Conservation (phyloP, 176 grass and related monocot species). For the Triticum timopheevii region DNA sequence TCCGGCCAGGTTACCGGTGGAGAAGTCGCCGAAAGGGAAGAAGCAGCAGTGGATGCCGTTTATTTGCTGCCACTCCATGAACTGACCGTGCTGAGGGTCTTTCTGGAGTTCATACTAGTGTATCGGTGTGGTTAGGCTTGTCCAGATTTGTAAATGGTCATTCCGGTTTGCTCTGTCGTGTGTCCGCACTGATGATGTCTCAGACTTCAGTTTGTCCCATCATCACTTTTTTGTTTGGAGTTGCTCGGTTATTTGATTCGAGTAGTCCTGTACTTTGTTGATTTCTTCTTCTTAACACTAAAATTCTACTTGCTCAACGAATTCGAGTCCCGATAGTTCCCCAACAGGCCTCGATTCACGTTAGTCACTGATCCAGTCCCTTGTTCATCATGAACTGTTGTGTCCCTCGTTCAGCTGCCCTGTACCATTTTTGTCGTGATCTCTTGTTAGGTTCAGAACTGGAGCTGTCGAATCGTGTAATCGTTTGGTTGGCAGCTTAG, state of each 20-base stretch:
- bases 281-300: neutral
- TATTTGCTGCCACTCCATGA: constrained; percentile 58
- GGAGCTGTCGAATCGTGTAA: neutral
- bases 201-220: neutral
- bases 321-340: no score
- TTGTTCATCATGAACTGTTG: constrained; percentile 41
- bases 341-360: no score
- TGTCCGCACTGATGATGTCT: neutral
- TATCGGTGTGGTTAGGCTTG: neutral
- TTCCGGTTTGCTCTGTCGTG: neutral
- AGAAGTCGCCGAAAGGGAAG: constrained; percentile 42
- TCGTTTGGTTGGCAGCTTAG: neutral
- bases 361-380: constrained; percentile 23
- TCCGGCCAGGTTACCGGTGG: constrained; percentile 46
- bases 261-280: neutral
- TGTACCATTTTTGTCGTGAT: neutral
- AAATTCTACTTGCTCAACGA: neutral
- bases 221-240: neutral
- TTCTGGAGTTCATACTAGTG: neutral
- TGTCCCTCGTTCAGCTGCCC: neutral
- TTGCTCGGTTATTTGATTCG: neutral
- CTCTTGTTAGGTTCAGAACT: neutral
- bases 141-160: neutral
- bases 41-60: constrained; percentile 67
- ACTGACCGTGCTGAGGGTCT: constrained; percentile 12